Conservation (phyloP, 768 basidiomycete genomes). For the Collybia nuda region DNA sequence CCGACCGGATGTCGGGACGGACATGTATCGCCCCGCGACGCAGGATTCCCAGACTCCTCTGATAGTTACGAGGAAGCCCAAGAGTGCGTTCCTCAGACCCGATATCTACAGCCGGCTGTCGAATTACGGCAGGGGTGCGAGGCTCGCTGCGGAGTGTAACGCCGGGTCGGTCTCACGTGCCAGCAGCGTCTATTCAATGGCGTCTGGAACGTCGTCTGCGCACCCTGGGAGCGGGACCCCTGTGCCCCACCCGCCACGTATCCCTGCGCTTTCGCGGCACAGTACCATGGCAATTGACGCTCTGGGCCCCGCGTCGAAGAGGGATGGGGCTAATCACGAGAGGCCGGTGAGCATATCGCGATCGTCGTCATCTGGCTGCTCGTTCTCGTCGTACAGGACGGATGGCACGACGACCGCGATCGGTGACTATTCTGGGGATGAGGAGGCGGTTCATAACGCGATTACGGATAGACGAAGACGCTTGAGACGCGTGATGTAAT, state of each 20-base stretch:
- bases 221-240: background rate
- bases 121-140: constrained; percentile 2
- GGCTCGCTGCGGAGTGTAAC: constrained; percentile 3
- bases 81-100: constrained; percentile 11
- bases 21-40: constrained; percentile 9
- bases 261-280: constrained; percentile 14
- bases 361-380: constrained; percentile 14
- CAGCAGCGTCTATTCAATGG: constrained; percentile 23
- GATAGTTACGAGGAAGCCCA: constrained; percentile 9
- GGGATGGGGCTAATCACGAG: background rate
- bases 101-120: constrained; percentile 3
- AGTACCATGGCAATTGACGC: constrained; percentile 13
- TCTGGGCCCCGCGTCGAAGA: constrained; percentile 6
- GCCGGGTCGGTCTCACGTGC: constrained; percentile 15
- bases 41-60: constrained; percentile 15
- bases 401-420: background rate
- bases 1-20: constrained; percentile 8
- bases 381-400: constrained; percentile 10
- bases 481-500: too few relatives aligned
- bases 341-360: constrained; percentile 5
- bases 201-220: constrained; percentile 14
- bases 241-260: background rate
- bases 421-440: background rate
- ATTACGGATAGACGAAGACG: constrained; percentile 3
- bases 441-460: constrained; percentile 1